Conservation (phyloP, 139 green algal species). For the Chlamydomonas incerta region DNA sequence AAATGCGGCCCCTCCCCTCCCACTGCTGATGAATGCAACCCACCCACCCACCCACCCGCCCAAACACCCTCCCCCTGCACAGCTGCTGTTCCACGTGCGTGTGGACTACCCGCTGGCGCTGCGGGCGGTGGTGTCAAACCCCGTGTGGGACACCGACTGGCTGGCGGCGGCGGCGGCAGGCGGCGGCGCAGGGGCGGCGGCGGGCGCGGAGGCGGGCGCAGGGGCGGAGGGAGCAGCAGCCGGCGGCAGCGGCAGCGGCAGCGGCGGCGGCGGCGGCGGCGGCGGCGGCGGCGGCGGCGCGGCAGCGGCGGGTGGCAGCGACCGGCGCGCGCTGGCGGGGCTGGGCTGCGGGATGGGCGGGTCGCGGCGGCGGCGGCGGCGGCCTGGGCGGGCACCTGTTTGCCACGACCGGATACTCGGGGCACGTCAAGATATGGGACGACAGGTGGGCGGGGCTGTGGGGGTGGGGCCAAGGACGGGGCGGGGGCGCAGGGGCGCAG, state of each 20-base stretch:
- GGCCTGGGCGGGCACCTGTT: constrained; percentile 30
- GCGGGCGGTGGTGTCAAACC: background rate
- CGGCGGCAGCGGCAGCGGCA: no score
- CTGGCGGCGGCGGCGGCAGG: background rate
- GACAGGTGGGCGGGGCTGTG: no score
- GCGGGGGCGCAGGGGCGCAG: no score
- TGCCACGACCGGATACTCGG: constrained; percentile 9
- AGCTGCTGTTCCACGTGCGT: constrained; percentile 36
- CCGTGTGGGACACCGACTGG: constrained; percentile 24
- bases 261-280: no score
- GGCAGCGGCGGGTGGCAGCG: no score
- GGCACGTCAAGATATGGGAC: constrained; percentile 33
- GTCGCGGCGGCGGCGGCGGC: background rate
- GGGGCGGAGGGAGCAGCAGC: background rate
- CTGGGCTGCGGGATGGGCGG: constrained; percentile 13
- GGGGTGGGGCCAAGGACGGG: no score
- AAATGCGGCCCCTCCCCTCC: no score
- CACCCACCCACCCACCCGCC: no score
- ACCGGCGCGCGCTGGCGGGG: no score
- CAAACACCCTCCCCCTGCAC: background rate
- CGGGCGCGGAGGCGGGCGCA: no score
- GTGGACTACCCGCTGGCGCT: constrained; percentile 10
- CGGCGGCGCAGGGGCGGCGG: background rate
- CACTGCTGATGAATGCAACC: no score
- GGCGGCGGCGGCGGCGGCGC: no score